Evolutionary conservation across 805 yeast species (phyloP).

Genomic region (Lachancea kluyveri): DNA sequence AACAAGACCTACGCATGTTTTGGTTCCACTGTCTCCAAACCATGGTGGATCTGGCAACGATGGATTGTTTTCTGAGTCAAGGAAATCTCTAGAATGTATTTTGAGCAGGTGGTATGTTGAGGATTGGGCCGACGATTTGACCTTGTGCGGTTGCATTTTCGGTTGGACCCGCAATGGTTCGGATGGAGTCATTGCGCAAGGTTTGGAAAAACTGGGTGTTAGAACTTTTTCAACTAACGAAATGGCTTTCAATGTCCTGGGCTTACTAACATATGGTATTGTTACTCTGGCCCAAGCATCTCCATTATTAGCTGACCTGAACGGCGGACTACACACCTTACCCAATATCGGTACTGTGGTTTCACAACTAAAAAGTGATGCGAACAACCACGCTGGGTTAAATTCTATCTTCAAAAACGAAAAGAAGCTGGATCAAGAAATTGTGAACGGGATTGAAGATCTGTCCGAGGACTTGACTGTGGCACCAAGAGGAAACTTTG

Average conservation of each 20-base stretch:
- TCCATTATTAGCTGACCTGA: conserved; percentile 90
- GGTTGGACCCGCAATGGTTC: conserved; percentile 61
- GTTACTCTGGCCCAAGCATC: conserved; percentile 75
- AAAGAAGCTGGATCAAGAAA: conserved; percentile 13
- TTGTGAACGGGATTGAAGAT: too few relatives aligned
- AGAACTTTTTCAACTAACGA: conserved; percentile 93
- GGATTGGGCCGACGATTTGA: conserved; percentile 75
- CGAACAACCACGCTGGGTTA: not conserved
- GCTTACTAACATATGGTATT: conserved; percentile 76
- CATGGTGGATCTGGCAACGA: conserved; percentile 87
- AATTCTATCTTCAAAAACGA: not conserved
- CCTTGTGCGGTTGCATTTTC: conserved; percentile 81
- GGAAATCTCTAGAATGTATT: conserved; percentile 82
- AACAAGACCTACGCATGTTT: conserved; percentile 84
- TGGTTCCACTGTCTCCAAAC: conserved; percentile 80
- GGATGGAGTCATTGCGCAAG: conserved; percentile 81
- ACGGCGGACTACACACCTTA: conserved; percentile 90
- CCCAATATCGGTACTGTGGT: conserved; percentile 49
- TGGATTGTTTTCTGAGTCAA: conserved; percentile 92
- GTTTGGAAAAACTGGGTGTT: conserved; percentile 80
- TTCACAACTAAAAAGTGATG: conserved; percentile 52
- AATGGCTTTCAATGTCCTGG: conserved; percentile 93
- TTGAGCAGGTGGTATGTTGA: conserved; percentile 89
- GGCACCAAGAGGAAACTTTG: conserved; percentile 78
- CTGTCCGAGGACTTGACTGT: conserved; percentile 13